Evolutionary conservation across 1,284 basidiomycete genomes (phyloP).

Genomic region (Leccinum pachyderme): DNA sequence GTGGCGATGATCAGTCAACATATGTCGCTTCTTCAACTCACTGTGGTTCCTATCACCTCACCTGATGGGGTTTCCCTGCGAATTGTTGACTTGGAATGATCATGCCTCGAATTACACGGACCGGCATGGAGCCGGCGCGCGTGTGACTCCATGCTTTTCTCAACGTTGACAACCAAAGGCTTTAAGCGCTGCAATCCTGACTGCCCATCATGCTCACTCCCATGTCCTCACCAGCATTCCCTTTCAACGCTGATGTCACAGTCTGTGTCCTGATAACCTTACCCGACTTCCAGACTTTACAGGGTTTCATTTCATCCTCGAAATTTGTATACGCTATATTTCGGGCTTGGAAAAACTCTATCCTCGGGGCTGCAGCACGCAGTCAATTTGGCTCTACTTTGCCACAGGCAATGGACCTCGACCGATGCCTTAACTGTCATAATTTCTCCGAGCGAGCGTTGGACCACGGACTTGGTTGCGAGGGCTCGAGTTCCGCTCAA

Average conservation of each 20-base stretch:
- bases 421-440: conserved; percentile 6
- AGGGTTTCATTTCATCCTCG: conserved; percentile 29
- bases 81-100: too few species aligned
- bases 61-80: too few species aligned
- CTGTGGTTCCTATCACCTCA: too few species aligned
- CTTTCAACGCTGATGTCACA: conserved; percentile 26
- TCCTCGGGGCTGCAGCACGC: conserved; percentile 31
- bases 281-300: conserved; percentile 32
- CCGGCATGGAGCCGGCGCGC: neutral
- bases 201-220: conserved; percentile 4
- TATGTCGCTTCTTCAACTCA: too few species aligned
- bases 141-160: neutral
- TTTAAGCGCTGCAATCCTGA: neutral
- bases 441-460: neutral
- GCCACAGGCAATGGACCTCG: conserved; percentile 33
- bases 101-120: too few species aligned
- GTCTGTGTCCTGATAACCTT: conserved; percentile 32
- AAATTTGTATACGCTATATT: conserved; percentile 35
- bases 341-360: conserved; percentile 32
- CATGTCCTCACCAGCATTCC: neutral
- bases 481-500: neutral
- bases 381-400: conserved; percentile 35
- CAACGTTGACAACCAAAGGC: neutral
- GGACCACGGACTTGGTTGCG: neutral
- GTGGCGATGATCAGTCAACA: too few species aligned